Evolutionary conservation across 2,329 filamentous ascomycete species (phyloP), one percentile per base, ranked within the genome.

Genomic region (Pleomassaria siparia): DNA sequence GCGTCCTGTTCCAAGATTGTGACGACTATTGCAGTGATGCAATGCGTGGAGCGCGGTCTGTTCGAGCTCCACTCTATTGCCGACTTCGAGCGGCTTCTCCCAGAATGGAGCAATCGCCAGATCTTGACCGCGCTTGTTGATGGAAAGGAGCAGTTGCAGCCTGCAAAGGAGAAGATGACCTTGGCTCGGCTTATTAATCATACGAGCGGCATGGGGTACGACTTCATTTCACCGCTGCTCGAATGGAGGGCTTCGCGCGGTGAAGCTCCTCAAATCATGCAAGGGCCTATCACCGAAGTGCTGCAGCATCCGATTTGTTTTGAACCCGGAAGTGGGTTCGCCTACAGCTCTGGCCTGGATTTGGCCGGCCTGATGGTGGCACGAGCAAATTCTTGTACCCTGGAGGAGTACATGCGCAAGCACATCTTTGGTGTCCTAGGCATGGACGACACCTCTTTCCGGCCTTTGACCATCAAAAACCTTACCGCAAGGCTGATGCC

Each of bases 1-100:
- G 63, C 65, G 11, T 66, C 62, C 2, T 66, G 63, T 42, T 61
- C 51, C 30, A 69, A 66, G 43, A 44, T 68, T 3, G 45, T 61
- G 3, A 62, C 61, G 21, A 49, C 54, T 9, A 50, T 69, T 26
- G 60, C 62, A 28, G 61, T 49, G 1, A 36, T 69, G 43, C 63
- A 69, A 44, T 63, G 60, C 39, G 58, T 69, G 13, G 62, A 69
- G 42, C 56, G 59, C 4, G 61, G 60, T 2, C 50, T 62, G 2
- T 51, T 67, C 24, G 49, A 50, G 4, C 53, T 68, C 7, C 55
- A 67, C 40, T 54, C 59, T n/a, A 21, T 54, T 8, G 44, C 41
- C 12, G 55, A 58, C 36, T 47, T 64, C 9, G 54, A 58, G 28
- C 53, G 54, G 12, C 43, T 67, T 13, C 43, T 66, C 4, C 60